Base-by-base conservation (phyloP, 1,284 basidiomycete genomes). In the Naganishia sp. region DNA sequence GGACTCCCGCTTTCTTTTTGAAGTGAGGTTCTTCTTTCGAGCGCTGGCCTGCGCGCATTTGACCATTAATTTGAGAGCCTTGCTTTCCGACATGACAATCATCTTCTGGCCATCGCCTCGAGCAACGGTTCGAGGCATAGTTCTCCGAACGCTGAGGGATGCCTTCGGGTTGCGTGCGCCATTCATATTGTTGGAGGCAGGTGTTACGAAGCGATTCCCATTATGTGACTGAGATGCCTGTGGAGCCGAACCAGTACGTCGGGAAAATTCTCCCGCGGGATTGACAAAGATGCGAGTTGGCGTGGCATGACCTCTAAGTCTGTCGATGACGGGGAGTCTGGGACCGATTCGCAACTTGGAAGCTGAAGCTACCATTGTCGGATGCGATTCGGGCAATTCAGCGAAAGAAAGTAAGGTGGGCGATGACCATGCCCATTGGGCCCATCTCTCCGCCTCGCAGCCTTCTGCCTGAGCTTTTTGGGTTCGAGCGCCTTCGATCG, bases 81-180 rank as follows among this genome's bases (percentile, higher is more conserved):
- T 46, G 41, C 49, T 54, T 11, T 65, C 67, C n/a, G 67, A 68
- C 42, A 68, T 68, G 35, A 28, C 46, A 9, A 61, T 28, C 58
- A 61, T 61, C 23, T 61, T 61, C 17, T 17, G 39, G 11, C 32
- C 41, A 25, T 51, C 43, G 17, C 42, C 31, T 50, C 41, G 53
- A 11, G 63, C 41, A 0, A 60, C 28, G 11, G 51, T 50, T 18
- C 43, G 42, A 13, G 52, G 57, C 39, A 60, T 58, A 17, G 32
- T 62, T 2, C 63, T 54, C n/a, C 53, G 57, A n/a, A 41, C 42
- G 21, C 57, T 66, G 28, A 60, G 57, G 6, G 52, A 45, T 25
- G 11, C 25, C 55, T 41, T 17, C 5, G n/a, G 32, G 46, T 32
- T 13, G 21, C 31, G 18, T 17, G 10, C 2, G 32, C 31, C 28